Conservation (phyloP, 305 asterid species). For the Nicotiana rustica region DNA sequence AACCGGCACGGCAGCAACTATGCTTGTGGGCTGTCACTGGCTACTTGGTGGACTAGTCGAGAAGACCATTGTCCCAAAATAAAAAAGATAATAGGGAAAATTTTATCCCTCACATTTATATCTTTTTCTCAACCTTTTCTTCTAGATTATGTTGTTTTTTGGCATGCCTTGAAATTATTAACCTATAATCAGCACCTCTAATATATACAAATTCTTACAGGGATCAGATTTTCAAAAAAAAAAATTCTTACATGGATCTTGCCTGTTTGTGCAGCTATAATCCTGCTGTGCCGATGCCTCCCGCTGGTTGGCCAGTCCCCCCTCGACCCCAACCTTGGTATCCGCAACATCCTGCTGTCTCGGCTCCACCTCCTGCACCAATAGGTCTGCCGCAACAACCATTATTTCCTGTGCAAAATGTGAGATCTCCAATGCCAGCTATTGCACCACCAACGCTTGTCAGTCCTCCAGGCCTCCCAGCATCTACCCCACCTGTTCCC, state of each 20-base stretch:
- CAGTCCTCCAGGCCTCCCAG: slow-evolving; percentile 84
- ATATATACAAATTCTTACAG: not conserved
- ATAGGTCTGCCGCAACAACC: slow-evolving; percentile 81
- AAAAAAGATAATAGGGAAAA: not conserved
- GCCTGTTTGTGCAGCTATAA: slow-evolving; percentile 64
- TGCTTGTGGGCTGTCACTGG: not conserved
- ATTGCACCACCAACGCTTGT: slow-evolving; percentile 57
- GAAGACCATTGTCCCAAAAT: not conserved
- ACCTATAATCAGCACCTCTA: not conserved
- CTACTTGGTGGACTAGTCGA: not conserved
- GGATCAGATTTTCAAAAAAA: not conserved
- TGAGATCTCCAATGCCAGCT: slow-evolving; percentile 61
- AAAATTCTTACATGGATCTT: not conserved
- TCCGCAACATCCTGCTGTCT: slow-evolving; percentile 70
- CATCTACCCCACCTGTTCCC: slow-evolving; percentile 58
- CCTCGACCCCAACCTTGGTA: slow-evolving; percentile 89
- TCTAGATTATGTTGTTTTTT: not conserved
- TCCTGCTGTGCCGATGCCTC: slow-evolving; percentile 70
- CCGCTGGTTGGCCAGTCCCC: slow-evolving; percentile 74
- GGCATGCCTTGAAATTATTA: slow-evolving; percentile 15
- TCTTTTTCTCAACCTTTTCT: not conserved
- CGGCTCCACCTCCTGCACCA: slow-evolving; percentile 74
- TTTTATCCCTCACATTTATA: not conserved
- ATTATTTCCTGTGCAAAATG: slow-evolving; percentile 85
- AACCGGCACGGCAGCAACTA: not conserved